Evolutionary conservation across 2,329 filamentous ascomycete genomes (phyloP), one percentile per base, ranked within the genome.

Genomic region (Dactylonectria estremocensis): DNA sequence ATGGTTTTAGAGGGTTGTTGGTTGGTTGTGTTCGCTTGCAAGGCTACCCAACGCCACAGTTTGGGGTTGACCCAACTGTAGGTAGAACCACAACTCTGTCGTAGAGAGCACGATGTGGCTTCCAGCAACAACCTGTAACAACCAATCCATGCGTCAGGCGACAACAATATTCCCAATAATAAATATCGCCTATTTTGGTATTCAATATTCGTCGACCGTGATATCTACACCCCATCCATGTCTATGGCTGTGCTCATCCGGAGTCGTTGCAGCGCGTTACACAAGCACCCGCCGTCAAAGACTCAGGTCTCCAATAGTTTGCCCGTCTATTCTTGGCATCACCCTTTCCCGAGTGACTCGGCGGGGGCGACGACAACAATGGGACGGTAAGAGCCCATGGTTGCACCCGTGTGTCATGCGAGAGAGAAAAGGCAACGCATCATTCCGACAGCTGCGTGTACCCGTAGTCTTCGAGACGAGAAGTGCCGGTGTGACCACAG

Each of bases 11-110:
- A 46, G 40, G 18, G 58, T 54, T 61, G 37, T 45, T 54, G 11
- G 58, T 61, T 46, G 58, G 49, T 28, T 43, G 58, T 61, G 58
- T 61, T 22, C 37, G 58, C 43, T 61, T 45, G 18, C 58, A 54
- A 37, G 49, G 52, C 58, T 48, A 52, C 43, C 37, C 49, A 54
- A 54, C 58, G 58, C 58, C 58, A 61, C 58, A 52, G 45, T 35
- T 28, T 16, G 24, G 56, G 56, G 18, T 45, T 33, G 24, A 33
- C 43, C n/a, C n/a, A 54, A 14, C 28, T 16, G 37, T 31, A 54
- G n/a, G 14, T n/a, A 43, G 31, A 43, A 35, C 28, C 24, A n/a
- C 37, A 48, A 58, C 45, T 31, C 43, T 14, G 18, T 14, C 10
- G 3, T 28, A 22, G 31, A n/a, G 18, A 59, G 11, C 11, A 24